Evolutionary conservation across 1,139 yeast species (phyloP), one percentile per base, ranked within the genome.

Genomic region (Yamadazyma conglobata): DNA sequence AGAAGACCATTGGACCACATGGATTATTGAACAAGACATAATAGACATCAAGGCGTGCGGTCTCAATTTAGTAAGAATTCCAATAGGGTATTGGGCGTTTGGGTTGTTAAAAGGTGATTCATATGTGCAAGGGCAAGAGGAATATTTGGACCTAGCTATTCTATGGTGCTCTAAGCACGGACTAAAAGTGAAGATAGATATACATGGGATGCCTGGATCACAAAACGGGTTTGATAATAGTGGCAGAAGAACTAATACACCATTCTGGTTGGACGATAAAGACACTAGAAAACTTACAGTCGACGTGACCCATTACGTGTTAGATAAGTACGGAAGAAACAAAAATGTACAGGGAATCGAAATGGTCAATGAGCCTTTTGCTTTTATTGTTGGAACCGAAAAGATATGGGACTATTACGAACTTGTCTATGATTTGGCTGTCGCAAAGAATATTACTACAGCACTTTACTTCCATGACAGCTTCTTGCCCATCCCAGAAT

Each of bases 201-300:
- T 54, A 14, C 58, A 54, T 34, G 58, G 58, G 3, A 44, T 51
- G 48, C 58, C 59, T 1, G 58, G 58, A 9, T 52, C 57, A 6
- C 58, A 54, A 33, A 54, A 54, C 35, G 58, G 59, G 14, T 54
- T 54, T 36, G 59, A 54, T 34, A 53, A 53, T 35, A 48, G 54
- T 6, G 59, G 59, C 1, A 24, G 37, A 23, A 33, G 49, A 28
- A 43, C 48, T 3, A 31, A 25, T 2, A 15, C 31, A 5, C 43
- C 41, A 2, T 26, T 24, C 14, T 40, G 44, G 43, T 36, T 54
- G 17, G 40, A 47, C 18, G 24, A 15, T 8, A 38, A 37, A 7
- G 42, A 39, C 22, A 46, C 50, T 19, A 35, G 40, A 25, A 32
- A 36, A 16, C 35, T 50, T 24, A 46, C 55, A 6, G 32, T 40